Evolutionary conservation across 2,329 filamentous ascomycete species (phyloP).

Genomic region (Neofusicoccum kwambonambiense): DNA sequence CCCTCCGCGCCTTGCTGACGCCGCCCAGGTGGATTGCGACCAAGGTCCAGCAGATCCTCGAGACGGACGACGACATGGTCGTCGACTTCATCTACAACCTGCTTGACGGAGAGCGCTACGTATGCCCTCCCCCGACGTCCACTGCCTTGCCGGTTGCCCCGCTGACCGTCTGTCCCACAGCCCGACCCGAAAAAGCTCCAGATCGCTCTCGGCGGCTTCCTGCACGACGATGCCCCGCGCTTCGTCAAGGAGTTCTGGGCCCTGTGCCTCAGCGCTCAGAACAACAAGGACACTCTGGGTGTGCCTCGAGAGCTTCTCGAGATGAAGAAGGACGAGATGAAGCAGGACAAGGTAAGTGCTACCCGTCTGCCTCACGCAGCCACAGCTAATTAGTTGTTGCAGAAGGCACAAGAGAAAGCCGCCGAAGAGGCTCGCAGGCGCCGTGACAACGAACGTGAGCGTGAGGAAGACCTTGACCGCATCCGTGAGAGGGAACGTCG

Average conservation of each 20-base stretch:
- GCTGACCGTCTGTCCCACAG: slow-evolving; percentile 47
- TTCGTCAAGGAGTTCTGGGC: slow-evolving; percentile 97
- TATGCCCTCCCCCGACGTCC: slow-evolving; percentile 48
- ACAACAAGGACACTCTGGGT: slow-evolving; percentile 68
- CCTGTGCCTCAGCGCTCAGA: slow-evolving; percentile 84
- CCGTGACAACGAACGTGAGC: slow-evolving; percentile 67
- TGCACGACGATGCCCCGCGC: slow-evolving; percentile 82
- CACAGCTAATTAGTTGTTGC: slow-evolving; percentile 23
- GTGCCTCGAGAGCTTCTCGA: slow-evolving; percentile 93
- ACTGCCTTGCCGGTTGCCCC: background rate
- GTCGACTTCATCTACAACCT: slow-evolving; percentile 76
- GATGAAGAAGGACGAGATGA: slow-evolving; percentile 91
- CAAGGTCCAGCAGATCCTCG: slow-evolving; percentile 81
- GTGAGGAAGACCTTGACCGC: slow-evolving; percentile 68
- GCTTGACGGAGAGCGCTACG: slow-evolving; percentile 71
- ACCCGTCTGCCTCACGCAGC: background rate
- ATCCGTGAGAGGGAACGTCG: slow-evolving; percentile 63
- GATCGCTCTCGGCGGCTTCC: slow-evolving; percentile 90
- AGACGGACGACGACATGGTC: slow-evolving; percentile 93
- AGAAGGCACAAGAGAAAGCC: slow-evolving; percentile 81
- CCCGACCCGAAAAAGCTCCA: slow-evolving; percentile 95
- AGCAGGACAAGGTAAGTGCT: slow-evolving; percentile 79
- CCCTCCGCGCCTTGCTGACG: background rate
- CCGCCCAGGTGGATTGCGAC: slow-evolving; percentile 83
- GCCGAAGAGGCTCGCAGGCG: slow-evolving; percentile 72